phyloP scores from a whole-genome alignment of 441 rosid species.

The Capsella rubella region DNA sequence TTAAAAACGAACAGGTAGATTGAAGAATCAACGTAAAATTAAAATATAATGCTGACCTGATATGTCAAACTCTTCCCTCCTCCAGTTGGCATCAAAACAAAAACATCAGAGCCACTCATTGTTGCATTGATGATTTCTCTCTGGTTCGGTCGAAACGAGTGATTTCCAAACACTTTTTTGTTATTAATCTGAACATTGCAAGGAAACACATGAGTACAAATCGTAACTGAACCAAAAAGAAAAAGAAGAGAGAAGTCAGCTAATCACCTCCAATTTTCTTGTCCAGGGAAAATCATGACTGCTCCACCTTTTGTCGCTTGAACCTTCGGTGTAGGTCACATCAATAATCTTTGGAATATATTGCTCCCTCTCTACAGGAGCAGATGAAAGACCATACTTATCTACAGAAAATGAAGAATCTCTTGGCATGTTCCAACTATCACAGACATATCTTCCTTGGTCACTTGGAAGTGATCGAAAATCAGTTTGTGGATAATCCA shows the following conservation, averaged over 20 bases:
- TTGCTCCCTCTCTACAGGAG: slow-evolving; percentile 75
- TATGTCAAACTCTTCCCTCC: slow-evolving; percentile 99
- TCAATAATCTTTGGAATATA: slow-evolving; percentile 73
- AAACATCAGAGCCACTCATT: slow-evolving; percentile 97
- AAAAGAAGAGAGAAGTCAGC: slow-evolving; percentile 28
- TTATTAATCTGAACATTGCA: slow-evolving; percentile 67
- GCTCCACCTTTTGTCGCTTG: slow-evolving; percentile 88
- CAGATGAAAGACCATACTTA: slow-evolving; percentile 58
- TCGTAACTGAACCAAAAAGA: slow-evolving; percentile 37
- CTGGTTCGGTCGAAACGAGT: slow-evolving; percentile 96
- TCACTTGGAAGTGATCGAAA: slow-evolving; percentile 56
- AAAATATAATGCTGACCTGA: slow-evolving; percentile 60
- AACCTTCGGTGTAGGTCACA: slow-evolving; percentile 92
- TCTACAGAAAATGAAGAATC: slow-evolving; percentile 67
- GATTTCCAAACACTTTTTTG: slow-evolving; percentile 96
- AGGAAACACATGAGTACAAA: slow-evolving; percentile 43
- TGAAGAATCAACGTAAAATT: slow-evolving; percentile 18
- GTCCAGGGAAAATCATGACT: slow-evolving; percentile 81
- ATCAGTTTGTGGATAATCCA: slow-evolving; percentile 58
- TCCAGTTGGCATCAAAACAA: slow-evolving; percentile 99
- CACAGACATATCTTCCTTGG: slow-evolving; percentile 48
- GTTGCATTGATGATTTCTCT: slow-evolving; percentile 95
- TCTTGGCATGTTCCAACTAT: slow-evolving; percentile 64
- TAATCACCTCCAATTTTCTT: slow-evolving; percentile 74
- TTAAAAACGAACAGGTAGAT: slow-evolving; percentile 13